Evolutionary conservation across 192 early-diverging fungal genomes (phyloP).

Genomic region (Rhizophagus clarus): DNA sequence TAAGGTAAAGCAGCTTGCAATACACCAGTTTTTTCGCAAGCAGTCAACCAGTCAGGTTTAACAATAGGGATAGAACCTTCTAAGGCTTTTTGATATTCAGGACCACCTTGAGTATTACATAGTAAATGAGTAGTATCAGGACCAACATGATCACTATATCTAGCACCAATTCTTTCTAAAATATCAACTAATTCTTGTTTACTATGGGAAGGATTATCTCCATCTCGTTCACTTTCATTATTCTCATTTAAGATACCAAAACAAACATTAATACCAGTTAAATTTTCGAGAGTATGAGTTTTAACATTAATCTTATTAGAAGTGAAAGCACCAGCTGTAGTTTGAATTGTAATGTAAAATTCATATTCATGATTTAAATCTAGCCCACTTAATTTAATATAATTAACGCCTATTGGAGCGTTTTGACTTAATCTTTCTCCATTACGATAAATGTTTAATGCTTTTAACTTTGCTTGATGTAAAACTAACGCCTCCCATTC

Average conservation of each 20-base stretch:
- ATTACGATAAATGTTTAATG: constrained; percentile 92
- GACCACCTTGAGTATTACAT: constrained; percentile 79
- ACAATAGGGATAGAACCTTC: constrained; percentile 94
- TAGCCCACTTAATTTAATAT: constrained; percentile 84
- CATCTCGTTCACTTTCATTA: constrained; percentile 45
- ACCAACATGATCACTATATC: constrained; percentile 81
- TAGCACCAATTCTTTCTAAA: constrained; percentile 83
- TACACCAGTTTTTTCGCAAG: constrained; percentile 87
- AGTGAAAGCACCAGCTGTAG: constrained; percentile 82
- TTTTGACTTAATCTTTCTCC: constrained; percentile 73
- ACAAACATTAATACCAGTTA: constrained; percentile 95
- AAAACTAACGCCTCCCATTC: constrained; percentile 92
- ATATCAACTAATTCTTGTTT: constrained; percentile 74
- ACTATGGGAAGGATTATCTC: constrained; percentile 45
- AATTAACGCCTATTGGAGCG: constrained; percentile 49
- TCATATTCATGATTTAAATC: constrained; percentile 91
- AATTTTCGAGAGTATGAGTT: constrained; percentile 95
- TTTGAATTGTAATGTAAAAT: constrained; percentile 87
- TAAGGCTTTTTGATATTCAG: constrained; percentile 86
- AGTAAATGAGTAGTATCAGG: constrained; percentile 92
- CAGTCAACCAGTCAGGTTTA: constrained; percentile 92
- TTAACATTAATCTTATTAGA: constrained; percentile 75
- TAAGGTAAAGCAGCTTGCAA: constrained; percentile 75
- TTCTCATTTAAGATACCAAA: constrained; percentile 84
- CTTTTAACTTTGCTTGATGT: constrained; percentile 78